Evolutionary conservation across 2,329 filamentous ascomycete species (phyloP).

Genomic region (Catunica adiposa): DNA sequence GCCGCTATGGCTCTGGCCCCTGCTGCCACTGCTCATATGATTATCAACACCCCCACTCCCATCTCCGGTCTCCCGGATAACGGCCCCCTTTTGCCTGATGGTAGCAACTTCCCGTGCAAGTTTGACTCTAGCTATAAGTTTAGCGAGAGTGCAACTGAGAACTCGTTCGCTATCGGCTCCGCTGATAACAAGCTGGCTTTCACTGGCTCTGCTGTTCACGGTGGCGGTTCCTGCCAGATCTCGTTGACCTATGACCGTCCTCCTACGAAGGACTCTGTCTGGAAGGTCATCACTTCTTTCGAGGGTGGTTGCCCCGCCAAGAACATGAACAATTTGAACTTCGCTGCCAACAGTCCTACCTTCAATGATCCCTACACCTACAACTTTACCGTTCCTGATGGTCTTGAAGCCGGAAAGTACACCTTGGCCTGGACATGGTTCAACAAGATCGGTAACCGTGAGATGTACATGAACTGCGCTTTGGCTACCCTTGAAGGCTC

Average conservation of each 20-base stretch:
- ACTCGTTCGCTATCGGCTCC: constrained; percentile 48
- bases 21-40: constrained; percentile 56
- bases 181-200: constrained; percentile 43
- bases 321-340: constrained; percentile 37
- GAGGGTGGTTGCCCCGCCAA: constrained; percentile 67
- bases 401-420: constrained; percentile 58
- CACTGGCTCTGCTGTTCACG: constrained; percentile 60
- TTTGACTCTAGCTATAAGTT: constrained; percentile 21
- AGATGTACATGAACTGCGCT: constrained; percentile 97
- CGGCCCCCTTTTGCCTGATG: constrained; percentile 42
- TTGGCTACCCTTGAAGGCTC: constrained; percentile 47
- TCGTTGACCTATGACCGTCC: constrained; percentile 63
- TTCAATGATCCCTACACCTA: constrained; percentile 38
- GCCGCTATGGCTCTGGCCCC: constrained; percentile 40
- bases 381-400: constrained; percentile 52
- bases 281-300: constrained; percentile 81
- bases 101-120: constrained; percentile 74
- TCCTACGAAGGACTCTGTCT: constrained; percentile 50
- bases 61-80: constrained; percentile 37
- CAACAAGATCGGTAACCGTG: constrained; percentile 80
- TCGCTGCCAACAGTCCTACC: constrained; percentile 29
- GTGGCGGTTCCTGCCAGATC: constrained; percentile 84
- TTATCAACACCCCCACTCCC: constrained; percentile 51
- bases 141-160: constrained; percentile 22
- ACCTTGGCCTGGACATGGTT: constrained; percentile 89